A percentile compares a stretch with the other conserved stretches of the same genome.
Evolutionary conservation across 371 early-diverging fungal genomes (phyloP).

Genomic region (Mortierella sp.): DNA sequence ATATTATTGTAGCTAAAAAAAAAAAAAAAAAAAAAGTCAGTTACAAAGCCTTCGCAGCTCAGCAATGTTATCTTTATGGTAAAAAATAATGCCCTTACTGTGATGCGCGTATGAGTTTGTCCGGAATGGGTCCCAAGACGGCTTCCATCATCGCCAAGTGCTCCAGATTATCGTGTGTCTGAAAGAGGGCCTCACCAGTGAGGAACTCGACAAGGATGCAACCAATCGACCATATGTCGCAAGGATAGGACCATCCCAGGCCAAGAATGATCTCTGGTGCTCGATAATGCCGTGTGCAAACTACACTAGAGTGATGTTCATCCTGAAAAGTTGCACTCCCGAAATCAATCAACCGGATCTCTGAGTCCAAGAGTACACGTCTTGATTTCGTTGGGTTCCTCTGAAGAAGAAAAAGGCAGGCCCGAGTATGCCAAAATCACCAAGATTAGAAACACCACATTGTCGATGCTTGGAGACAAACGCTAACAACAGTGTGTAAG

Average conservation of each 20-base stretch:
- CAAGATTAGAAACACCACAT: too few relatives aligned
- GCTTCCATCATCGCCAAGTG: slow-evolving; percentile 82
- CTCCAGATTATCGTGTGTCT: slow-evolving; percentile 88
- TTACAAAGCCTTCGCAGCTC: too few relatives aligned
- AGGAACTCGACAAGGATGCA: slow-evolving; percentile 95
- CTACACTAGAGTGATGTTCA: slow-evolving; percentile 92
- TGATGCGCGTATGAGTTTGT: slow-evolving; percentile 55
- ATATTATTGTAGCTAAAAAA: not conserved
- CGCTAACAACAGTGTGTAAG: too few relatives aligned
- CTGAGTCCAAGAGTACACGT: slow-evolving; percentile 74
- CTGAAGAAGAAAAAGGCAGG: slow-evolving; percentile 8
- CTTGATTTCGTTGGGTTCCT: slow-evolving; percentile 53
- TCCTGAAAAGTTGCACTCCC: slow-evolving; percentile 95
- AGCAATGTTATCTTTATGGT: too few relatives aligned
- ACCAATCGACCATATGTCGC: slow-evolving; percentile 98
- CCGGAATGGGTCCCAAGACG: slow-evolving; percentile 67
- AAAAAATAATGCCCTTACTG: too few relatives aligned
- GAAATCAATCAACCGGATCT: slow-evolving; percentile 95
- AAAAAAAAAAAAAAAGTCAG: too few relatives aligned
- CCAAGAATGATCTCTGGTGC: slow-evolving; percentile 96
- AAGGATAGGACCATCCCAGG: slow-evolving; percentile 94
- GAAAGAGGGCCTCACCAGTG: slow-evolving; percentile 96
- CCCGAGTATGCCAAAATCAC: too few relatives aligned
- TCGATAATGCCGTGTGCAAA: slow-evolving; percentile 94
- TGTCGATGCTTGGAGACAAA: too few relatives aligned